phyloP scores from a whole-genome alignment of 2,329 filamentous ascomycete genomes.

The Beauveria rudraprayagi region DNA sequence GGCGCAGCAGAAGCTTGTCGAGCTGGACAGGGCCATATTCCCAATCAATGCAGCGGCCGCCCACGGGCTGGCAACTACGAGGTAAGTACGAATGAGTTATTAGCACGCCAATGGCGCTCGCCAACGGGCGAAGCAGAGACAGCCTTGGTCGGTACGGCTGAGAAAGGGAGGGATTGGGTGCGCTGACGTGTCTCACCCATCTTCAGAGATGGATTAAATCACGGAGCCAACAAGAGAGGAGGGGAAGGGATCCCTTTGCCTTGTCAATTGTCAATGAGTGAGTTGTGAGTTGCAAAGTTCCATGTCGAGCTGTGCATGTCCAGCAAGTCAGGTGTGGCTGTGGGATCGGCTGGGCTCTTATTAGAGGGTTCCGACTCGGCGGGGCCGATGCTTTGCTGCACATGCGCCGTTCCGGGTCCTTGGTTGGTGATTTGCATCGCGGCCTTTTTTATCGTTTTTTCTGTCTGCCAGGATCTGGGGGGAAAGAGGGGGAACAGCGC shows the following conservation, averaged over 20 bases:
- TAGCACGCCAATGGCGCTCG: background rate
- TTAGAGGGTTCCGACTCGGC: background rate
- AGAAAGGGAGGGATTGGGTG: too few relatives aligned
- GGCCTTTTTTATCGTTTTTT: too few relatives aligned
- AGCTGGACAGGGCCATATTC: background rate
- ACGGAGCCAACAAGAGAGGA: too few relatives aligned
- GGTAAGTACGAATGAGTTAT: too few relatives aligned
- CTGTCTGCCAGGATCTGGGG: background rate
- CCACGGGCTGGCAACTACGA: background rate
- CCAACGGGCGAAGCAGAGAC: too few relatives aligned
- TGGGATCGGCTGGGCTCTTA: background rate
- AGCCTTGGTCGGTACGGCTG: too few relatives aligned
- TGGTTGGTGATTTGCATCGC: constrained; percentile 6
- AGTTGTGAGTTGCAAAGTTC: background rate
- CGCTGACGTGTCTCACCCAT: too few relatives aligned
- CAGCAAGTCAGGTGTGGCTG: background rate
- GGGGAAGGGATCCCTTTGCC: too few relatives aligned
- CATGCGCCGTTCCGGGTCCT: background rate
- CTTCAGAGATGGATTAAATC: too few relatives aligned
- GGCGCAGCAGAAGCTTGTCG: background rate
- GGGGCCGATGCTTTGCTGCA: constrained; percentile 4
- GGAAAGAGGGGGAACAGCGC: background rate
- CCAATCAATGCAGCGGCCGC: background rate
- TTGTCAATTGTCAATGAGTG: too few relatives aligned
- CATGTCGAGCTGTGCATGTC: background rate